phyloP scores from a whole-genome alignment of 2,329 filamentous ascomycete genomes.

The Tolypocladium guangdongense region DNA sequence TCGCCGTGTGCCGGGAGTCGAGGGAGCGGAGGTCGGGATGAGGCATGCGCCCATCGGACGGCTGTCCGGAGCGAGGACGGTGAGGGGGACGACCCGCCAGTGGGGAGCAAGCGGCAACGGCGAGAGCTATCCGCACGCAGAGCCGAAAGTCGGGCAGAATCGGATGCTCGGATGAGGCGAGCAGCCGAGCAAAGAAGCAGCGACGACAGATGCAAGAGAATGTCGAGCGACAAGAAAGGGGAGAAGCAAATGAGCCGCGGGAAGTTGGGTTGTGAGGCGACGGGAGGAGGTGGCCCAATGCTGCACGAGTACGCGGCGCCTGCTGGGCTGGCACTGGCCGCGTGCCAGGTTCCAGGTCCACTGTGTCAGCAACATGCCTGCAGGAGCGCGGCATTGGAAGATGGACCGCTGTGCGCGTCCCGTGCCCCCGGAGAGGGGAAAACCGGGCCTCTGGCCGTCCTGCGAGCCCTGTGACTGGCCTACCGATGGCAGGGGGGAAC shows the following conservation, averaged over 20 bases:
- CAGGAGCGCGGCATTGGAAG: neutral
- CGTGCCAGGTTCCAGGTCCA: neutral
- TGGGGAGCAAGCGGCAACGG: neutral
- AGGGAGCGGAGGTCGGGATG: neutral
- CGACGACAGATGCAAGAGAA: neutral
- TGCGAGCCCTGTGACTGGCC: neutral
- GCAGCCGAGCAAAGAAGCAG: neutral
- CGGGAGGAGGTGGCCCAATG: neutral
- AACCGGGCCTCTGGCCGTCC: neutral
- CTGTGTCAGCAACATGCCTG: neutral
- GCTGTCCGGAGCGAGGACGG: neutral
- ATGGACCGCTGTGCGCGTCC: neutral
- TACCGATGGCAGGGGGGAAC: neutral
- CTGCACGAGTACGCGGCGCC: neutral
- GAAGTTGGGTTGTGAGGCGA: neutral
- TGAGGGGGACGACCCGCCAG: neutral
- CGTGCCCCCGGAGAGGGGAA: neutral
- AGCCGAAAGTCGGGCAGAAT: neutral
- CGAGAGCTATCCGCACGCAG: neutral
- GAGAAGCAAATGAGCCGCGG: neutral
- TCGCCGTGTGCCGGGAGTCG: neutral
- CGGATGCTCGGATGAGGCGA: neutral
- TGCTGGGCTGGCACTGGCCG: neutral
- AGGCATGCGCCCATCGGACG: neutral
- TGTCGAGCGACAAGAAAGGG: neutral